Percentiles rank a stretch among this genome's conserved stretches.
phyloP scores from a whole-genome alignment of 2,329 filamentous ascomycete genomes.

The Fusarium setosum region DNA sequence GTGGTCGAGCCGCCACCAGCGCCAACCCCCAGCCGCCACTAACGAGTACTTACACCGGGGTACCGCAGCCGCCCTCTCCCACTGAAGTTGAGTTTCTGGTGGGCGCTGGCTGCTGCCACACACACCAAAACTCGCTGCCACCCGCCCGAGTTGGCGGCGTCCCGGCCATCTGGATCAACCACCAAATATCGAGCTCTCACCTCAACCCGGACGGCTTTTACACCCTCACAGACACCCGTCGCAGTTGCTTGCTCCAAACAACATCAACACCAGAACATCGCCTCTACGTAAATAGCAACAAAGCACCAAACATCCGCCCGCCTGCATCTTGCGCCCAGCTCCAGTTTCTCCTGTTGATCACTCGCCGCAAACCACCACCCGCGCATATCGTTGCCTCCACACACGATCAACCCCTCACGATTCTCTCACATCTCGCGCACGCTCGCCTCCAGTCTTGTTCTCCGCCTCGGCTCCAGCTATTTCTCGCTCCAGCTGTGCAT shows the following conservation, averaged over 20 bases:
- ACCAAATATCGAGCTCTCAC: conserved; percentile 24
- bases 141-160: conserved; percentile 39
- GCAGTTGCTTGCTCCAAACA: conserved; percentile 15
- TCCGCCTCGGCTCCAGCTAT: conserved; percentile 2
- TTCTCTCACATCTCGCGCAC: conserved; percentile 30
- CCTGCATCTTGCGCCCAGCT: conserved; percentile 18
- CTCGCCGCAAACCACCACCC: conserved; percentile 18
- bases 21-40: conserved; percentile 33
- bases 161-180: conserved; percentile 45
- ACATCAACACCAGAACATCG: conserved; percentile 10
- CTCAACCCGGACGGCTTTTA: conserved; percentile 6
- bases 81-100: conserved; percentile 9
- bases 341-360: conserved; percentile 39
- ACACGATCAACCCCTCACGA: conserved; percentile 35
- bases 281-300: conserved; percentile 7
- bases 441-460: conserved; percentile 8
- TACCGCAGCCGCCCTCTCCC: conserved; percentile 24
- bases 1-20: conserved; percentile 33
- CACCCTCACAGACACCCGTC: conserved; percentile 6
- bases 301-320: conserved; percentile 11
- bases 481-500: conserved; percentile 15
- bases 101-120: conserved; percentile 19
- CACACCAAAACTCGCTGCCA: conserved; percentile 41
- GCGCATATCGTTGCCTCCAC: conserved; percentile 36
- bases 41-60: conserved; percentile 27